A percentile compares a stretch with the other conserved stretches of the same genome.
Evolutionary conservation across 352 stramenopile species (phyloP).

Genomic region (Halophytophthora polymorphica): DNA sequence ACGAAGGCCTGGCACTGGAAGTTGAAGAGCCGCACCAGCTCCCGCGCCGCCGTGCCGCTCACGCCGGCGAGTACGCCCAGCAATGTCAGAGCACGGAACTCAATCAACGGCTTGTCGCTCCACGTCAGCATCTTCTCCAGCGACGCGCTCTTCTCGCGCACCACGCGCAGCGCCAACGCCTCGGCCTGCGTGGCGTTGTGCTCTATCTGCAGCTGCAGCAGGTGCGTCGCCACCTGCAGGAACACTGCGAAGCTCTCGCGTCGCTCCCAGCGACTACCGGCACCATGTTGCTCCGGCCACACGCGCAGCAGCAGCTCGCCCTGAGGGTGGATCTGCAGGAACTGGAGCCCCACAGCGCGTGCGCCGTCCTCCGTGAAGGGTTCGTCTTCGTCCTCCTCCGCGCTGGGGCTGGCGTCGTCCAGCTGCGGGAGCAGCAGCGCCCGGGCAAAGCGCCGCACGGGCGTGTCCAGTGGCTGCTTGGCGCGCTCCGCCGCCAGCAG

Average conservation of each 20-base stretch:
- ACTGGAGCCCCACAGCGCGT: conserved; percentile 16
- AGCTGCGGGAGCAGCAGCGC: conserved; percentile 10
- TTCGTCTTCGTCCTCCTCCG: not conserved
- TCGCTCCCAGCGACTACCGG: conserved; percentile 50
- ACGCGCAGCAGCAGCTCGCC: conserved; percentile 55
- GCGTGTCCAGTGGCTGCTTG: conserved; percentile 56
- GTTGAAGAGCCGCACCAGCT: conserved; percentile 79
- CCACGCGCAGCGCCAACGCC: conserved; percentile 53
- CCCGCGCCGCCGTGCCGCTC: conserved; percentile 41
- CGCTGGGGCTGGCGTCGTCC: not conserved
- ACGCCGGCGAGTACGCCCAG: conserved; percentile 41
- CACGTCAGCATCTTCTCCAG: conserved; percentile 78
- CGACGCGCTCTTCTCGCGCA: conserved; percentile 61
- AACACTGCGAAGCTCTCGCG: conserved; percentile 70
- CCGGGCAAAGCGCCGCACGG: conserved; percentile 38
- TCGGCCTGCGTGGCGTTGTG: conserved; percentile 40
- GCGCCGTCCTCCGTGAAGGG: conserved; percentile 8
- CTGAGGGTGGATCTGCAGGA: conserved; percentile 56
- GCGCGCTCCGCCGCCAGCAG: conserved; percentile 58
- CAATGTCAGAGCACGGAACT: conserved; percentile 67
- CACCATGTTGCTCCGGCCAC: conserved; percentile 58
- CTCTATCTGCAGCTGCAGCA: conserved; percentile 36
- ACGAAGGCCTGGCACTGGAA: conserved; percentile 64
- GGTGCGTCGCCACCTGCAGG: conserved; percentile 47
- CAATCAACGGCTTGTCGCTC: conserved; percentile 83